Conservation (phyloP, 768 basidiomycete species). For the Fomitopsis pulvina region DNA sequence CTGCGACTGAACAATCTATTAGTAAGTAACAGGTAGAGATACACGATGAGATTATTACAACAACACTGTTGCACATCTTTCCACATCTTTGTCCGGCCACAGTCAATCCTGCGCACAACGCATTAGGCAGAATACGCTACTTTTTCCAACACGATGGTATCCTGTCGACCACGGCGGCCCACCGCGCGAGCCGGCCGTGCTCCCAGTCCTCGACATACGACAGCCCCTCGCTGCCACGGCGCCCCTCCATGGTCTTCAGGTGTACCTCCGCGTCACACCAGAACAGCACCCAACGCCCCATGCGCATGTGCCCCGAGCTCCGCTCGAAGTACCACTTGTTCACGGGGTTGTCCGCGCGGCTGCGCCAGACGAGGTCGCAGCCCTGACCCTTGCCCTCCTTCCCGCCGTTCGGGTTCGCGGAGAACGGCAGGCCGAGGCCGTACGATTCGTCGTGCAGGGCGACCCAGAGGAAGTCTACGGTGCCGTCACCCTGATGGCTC, state of each 20-base stretch:
- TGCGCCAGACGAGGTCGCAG: slow-evolving; percentile 95
- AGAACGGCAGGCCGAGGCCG: slow-evolving; percentile 88
- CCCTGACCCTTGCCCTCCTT: slow-evolving; percentile 85
- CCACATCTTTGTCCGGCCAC: neutral
- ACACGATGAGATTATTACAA: neutral
- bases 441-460: slow-evolving; percentile 98
- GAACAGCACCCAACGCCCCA: slow-evolving; percentile 88
- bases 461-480: slow-evolving; percentile 99
- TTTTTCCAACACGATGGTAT: slow-evolving; percentile 77
- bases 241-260: slow-evolving; percentile 61
- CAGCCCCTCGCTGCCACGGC: slow-evolving; percentile 54
- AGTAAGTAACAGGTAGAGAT: neutral
- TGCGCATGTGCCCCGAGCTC: slow-evolving; percentile 81
- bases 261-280: slow-evolving; percentile 98
- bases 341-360: slow-evolving; percentile 86
- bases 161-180: slow-evolving; percentile 61
- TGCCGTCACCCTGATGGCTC: slow-evolving; percentile 93
- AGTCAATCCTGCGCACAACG: neutral
- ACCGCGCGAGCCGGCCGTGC: slow-evolving; percentile 56
- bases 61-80: neutral
- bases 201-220: slow-evolving; percentile 78
- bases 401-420: slow-evolving; percentile 93
- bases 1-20: too few relatives aligned
- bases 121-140: neutral
- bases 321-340: slow-evolving; percentile 99